These are phyloP conservation scores for Allium cepa DNA, from an alignment of 106 monocot species.

Conservation along the genomic window DNA sequence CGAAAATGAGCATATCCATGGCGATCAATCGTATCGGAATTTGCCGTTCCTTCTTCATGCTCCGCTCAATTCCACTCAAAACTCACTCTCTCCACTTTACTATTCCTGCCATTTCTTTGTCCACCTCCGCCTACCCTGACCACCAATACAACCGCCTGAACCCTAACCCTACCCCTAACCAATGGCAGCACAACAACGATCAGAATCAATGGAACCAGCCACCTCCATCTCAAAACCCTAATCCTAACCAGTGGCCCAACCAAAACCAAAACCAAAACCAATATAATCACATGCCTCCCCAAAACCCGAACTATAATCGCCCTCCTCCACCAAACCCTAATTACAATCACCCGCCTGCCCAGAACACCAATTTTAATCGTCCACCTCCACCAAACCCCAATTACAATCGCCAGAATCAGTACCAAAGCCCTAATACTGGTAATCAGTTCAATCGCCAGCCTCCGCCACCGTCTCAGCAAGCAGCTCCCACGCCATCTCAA, in stretches of 20 bases:
- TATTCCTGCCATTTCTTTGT: constrained; percentile 11
- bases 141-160: constrained; percentile 10
- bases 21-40: not conserved
- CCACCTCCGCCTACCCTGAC: constrained; percentile 20
- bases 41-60: constrained; percentile 12
- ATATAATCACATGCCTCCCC: not conserved
- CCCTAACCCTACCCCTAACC: constrained; percentile 16
- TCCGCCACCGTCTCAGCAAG: not conserved
- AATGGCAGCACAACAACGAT: constrained; percentile 5
- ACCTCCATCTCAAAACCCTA: constrained; percentile 7
- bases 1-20: constrained; percentile 16
- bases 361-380: constrained; percentile 10
- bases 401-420: constrained; percentile 13
- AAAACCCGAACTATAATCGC: constrained; percentile 2
- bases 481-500: not conserved
- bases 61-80: not conserved
- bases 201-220: not conserved
- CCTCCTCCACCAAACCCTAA: constrained; percentile 12
- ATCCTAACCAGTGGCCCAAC: not conserved
- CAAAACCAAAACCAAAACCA: not conserved
- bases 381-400: constrained; percentile 8
- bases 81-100: not conserved
- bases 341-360: constrained; percentile 11
- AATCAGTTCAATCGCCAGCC: constrained; percentile 10
- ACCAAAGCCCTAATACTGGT: constrained; percentile 1